phyloP scores from a whole-genome alignment of 1,284 basidiomycete species.

The Puccinia hordei region DNA sequence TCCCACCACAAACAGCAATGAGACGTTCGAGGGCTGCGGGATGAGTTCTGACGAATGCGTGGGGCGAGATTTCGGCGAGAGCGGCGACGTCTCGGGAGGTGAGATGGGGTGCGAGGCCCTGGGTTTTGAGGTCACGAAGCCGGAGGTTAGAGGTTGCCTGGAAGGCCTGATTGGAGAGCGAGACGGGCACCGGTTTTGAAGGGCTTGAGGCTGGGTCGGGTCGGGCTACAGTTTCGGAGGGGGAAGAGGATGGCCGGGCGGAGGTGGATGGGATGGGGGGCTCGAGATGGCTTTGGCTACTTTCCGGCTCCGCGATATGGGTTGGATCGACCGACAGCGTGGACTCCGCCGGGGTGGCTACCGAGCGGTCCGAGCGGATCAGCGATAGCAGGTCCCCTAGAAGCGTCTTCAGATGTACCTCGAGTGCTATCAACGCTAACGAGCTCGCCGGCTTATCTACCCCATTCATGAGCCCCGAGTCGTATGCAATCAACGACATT shows the following conservation, averaged over 20 bases:
- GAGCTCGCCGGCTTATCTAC: conserved; percentile 59
- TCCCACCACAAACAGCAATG: conserved; percentile 9
- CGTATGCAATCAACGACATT: conserved; percentile 60
- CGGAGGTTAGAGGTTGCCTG: conserved; percentile 30
- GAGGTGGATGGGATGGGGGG: background rate
- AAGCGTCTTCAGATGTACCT: conserved; percentile 54
- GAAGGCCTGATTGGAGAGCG: conserved; percentile 27
- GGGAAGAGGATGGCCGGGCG: background rate
- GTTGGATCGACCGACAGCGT: background rate
- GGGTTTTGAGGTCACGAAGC: conserved; percentile 42
- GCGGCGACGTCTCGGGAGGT: conserved; percentile 35
- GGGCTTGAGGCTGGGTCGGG: conserved; percentile 16
- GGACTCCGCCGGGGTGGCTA: background rate
- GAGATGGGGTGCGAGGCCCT: conserved; percentile 39
- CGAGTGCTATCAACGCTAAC: conserved; percentile 58
- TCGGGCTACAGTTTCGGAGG: background rate
- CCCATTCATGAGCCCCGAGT: conserved; percentile 59
- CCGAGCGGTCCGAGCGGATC: conserved; percentile 38
- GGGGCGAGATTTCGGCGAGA: conserved; percentile 43
- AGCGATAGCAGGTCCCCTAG: conserved; percentile 36
- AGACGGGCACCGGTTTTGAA: background rate
- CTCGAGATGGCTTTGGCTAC: background rate
- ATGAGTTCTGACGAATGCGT: conserved; percentile 43
- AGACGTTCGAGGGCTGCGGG: conserved; percentile 37
- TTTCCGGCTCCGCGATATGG: background rate